These are phyloP conservation scores for Camellia granthamiana DNA, from an alignment of 148 eudicot species.

Conservation along the genomic window DNA sequence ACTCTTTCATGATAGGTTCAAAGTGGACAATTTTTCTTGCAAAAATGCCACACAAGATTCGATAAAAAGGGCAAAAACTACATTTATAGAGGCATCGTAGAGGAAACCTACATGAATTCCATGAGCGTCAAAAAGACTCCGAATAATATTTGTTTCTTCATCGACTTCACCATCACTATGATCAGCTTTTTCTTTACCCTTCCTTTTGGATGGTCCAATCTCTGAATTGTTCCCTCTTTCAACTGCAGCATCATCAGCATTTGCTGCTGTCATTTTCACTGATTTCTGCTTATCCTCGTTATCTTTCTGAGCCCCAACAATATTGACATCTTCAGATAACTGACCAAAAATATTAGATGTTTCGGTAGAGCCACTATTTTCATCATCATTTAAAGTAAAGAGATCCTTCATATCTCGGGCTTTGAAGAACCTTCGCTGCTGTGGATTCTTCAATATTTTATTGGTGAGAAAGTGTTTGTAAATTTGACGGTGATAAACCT, in stretches of 20 bases:
- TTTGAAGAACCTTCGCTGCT: slow-evolving; percentile 91
- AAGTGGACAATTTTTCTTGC: neutral
- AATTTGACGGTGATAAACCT: slow-evolving; percentile 96
- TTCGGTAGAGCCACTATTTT: slow-evolving; percentile 64
- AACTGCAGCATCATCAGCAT: slow-evolving; percentile 26
- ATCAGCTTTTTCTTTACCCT: slow-evolving; percentile 42
- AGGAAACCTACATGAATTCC: slow-evolving; percentile 87
- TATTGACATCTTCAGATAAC: slow-evolving; percentile 66
- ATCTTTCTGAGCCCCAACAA: slow-evolving; percentile 52
- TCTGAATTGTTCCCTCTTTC: slow-evolving; percentile 23
- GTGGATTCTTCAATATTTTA: slow-evolving; percentile 93
- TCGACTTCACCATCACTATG: slow-evolving; percentile 40
- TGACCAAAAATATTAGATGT: slow-evolving; percentile 86
- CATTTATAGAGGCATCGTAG: neutral
- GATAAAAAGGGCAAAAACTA: slow-evolving; percentile 18
- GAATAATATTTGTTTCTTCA: slow-evolving; percentile 70
- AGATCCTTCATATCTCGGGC: slow-evolving; percentile 93
- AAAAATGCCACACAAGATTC: neutral
- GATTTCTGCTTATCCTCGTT: slow-evolving; percentile 29
- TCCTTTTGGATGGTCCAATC: slow-evolving; percentile 22
- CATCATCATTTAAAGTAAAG: slow-evolving; percentile 70
- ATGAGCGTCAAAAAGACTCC: slow-evolving; percentile 79
- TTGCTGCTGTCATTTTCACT: slow-evolving; percentile 18
- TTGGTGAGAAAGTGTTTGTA: slow-evolving; percentile 93
- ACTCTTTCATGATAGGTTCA: neutral